A percentile compares a stretch with the other conserved stretches of the same genome.
Conservation (phyloP, 1,284 basidiomycete species). For the Pseudozyma flocculosa region DNA sequence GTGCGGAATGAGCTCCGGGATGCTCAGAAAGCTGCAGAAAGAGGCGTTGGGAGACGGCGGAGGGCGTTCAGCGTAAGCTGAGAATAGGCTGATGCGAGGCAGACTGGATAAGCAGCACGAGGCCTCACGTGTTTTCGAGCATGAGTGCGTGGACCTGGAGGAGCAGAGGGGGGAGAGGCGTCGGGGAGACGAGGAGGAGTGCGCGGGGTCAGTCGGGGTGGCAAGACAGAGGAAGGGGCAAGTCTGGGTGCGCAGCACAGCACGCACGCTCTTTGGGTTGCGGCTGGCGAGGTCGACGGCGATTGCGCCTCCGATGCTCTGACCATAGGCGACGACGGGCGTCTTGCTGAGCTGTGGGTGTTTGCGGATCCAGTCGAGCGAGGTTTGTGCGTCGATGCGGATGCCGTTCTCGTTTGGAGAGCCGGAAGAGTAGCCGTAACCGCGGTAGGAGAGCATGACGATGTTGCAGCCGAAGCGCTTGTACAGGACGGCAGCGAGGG, state of each 20-base stretch:
- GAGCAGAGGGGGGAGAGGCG: neutral
- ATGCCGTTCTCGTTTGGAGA: conserved; percentile 77
- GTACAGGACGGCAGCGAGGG: conserved; percentile 82
- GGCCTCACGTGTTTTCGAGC: conserved; percentile 70
- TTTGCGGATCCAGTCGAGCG: conserved; percentile 72
- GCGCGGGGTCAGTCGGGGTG: no score
- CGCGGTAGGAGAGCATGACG: conserved; percentile 82
- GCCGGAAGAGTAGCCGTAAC: conserved; percentile 83
- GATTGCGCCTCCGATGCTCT: conserved; percentile 95
- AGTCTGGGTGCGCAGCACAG: no score
- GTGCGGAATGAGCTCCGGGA: conserved; percentile 63
- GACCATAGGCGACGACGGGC: conserved; percentile 72
- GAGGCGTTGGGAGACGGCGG: no score
- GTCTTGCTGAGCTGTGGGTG: conserved; percentile 67
- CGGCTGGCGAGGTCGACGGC: conserved; percentile 80
- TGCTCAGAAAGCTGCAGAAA: conserved; percentile 43
- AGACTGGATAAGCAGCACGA: no score
- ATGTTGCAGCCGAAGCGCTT: conserved; percentile 82
- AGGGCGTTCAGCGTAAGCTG: no score
- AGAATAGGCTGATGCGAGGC: no score
- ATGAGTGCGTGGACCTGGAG: conserved; percentile 72
- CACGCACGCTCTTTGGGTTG: conserved; percentile 65
- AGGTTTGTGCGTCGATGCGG: conserved; percentile 71
- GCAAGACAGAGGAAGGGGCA: no score
- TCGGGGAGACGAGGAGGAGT: neutral